phyloP scores from a whole-genome alignment of 2,329 filamentous ascomycete species.

The Fusarium incarnatum region DNA sequence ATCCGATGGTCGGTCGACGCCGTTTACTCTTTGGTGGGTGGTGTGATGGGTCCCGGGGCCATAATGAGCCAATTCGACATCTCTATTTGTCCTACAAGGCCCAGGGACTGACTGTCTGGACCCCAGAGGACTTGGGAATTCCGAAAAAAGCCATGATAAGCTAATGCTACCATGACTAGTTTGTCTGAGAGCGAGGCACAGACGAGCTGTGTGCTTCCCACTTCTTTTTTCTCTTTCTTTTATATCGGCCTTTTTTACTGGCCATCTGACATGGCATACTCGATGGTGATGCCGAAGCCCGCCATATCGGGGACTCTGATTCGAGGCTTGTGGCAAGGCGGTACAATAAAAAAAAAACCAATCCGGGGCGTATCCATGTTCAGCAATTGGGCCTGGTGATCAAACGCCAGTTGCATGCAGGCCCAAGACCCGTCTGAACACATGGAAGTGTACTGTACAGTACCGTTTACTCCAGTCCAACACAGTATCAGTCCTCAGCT shows the following conservation, averaged over 20 bases:
- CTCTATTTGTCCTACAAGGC: constrained; percentile 33
- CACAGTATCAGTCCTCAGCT: constrained; percentile 1
- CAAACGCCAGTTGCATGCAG: constrained; percentile 17
- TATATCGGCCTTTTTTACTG: constrained; percentile 27
- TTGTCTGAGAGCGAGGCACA: constrained; percentile 37
- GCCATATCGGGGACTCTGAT: constrained; percentile 34
- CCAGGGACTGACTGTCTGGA: background rate
- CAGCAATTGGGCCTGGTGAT: constrained; percentile 26
- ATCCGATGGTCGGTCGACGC: constrained; percentile 45
- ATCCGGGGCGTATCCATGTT: constrained; percentile 18
- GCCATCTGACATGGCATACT: constrained; percentile 35
- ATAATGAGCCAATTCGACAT: constrained; percentile 46
- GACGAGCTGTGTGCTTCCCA: constrained; percentile 25
- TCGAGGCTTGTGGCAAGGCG: constrained; percentile 30
- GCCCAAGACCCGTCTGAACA: background rate
- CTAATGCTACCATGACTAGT: constrained; percentile 28
- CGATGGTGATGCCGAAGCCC: constrained; percentile 41
- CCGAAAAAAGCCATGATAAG: constrained; percentile 38
- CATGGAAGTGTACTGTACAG: background rate
- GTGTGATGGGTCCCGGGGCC: constrained; percentile 46
- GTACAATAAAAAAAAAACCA: background rate
- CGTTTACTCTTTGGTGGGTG: constrained; percentile 33
- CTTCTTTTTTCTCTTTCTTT: constrained; percentile 22
- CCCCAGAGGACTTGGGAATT: constrained; percentile 3
- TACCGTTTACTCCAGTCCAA: background rate